These are phyloP conservation scores for Croton laevigatus DNA, from an alignment of 441 rosid species.

Conservation along the genomic window DNA sequence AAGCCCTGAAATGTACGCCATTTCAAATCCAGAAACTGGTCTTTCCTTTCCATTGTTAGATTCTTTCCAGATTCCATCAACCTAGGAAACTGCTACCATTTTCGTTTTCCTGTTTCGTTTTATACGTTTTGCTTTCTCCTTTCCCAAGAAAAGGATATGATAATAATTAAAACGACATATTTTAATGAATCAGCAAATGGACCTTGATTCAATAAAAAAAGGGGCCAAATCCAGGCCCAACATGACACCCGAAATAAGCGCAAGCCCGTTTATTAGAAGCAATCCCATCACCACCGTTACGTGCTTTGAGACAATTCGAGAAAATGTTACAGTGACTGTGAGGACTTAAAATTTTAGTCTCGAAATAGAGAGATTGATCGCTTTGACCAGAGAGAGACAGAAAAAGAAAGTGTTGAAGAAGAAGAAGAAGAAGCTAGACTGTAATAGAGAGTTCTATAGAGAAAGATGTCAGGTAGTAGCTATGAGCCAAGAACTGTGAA, in stretches of 20 bases:
- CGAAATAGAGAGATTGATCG: too few relatives aligned
- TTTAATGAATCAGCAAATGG: too few relatives aligned
- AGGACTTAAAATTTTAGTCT: background rate
- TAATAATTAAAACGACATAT: too few relatives aligned
- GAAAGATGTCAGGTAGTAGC: slow-evolving; percentile 27
- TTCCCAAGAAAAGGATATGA: slow-evolving; percentile 25
- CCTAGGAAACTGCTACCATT: background rate
- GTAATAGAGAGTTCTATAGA: background rate
- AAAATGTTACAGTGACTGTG: slow-evolving; percentile 24
- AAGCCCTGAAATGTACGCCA: slow-evolving; percentile 21
- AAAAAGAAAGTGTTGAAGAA: too few relatives aligned
- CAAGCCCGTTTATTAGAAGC: background rate
- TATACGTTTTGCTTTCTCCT: background rate
- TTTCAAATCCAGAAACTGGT: background rate
- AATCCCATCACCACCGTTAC: background rate
- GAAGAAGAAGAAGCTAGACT: too few relatives aligned
- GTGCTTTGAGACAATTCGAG: slow-evolving; percentile 29
- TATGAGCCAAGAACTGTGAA: slow-evolving; percentile 39
- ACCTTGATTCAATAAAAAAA: too few relatives aligned
- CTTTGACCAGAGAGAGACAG: too few relatives aligned
- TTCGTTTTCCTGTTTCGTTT: slow-evolving; percentile 11
- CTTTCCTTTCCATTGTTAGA: background rate
- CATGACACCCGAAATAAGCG: too few relatives aligned
- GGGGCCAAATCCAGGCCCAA: too few relatives aligned
- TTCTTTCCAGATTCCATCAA: slow-evolving; percentile 5